Evolutionary conservation across 2,329 filamentous ascomycete species (phyloP).

Genomic region (Didymella keratinophila): DNA sequence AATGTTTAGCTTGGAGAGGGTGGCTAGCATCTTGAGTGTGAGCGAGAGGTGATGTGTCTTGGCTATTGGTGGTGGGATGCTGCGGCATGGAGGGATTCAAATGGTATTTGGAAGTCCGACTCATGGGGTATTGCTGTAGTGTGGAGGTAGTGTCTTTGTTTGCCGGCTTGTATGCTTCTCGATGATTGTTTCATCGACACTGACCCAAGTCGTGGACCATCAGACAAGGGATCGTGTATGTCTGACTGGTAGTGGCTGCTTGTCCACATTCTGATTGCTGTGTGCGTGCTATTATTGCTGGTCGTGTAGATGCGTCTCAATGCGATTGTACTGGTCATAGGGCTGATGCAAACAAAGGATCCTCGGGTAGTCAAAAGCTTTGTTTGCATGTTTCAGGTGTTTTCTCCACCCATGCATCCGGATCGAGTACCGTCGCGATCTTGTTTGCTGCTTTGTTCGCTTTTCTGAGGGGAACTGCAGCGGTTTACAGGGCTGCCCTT

Average conservation of each 20-base stretch:
- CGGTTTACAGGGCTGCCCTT: slow-evolving; percentile 5
- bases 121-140: neutral
- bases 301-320: neutral
- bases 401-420: neutral
- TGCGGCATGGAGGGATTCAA: neutral
- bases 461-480: neutral
- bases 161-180: neutral
- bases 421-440: neutral
- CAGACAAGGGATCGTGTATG: neutral
- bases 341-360: neutral
- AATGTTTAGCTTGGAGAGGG: slow-evolving; percentile 20
- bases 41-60: neutral
- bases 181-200: neutral
- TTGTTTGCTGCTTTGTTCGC: neutral
- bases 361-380: neutral
- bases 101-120: too few species aligned
- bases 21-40: slow-evolving; percentile 7
- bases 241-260: slow-evolving; percentile 1
- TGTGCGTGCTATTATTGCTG: slow-evolving; percentile 3
- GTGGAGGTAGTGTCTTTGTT: neutral
- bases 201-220: neutral
- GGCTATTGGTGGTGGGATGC: neutral
- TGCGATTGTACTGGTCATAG: neutral
- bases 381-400: slow-evolving; percentile 7
- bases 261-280: neutral